Evolutionary conservation across 371 early-diverging fungal species (phyloP).

Genomic region (Mucor plumbeus): DNA sequence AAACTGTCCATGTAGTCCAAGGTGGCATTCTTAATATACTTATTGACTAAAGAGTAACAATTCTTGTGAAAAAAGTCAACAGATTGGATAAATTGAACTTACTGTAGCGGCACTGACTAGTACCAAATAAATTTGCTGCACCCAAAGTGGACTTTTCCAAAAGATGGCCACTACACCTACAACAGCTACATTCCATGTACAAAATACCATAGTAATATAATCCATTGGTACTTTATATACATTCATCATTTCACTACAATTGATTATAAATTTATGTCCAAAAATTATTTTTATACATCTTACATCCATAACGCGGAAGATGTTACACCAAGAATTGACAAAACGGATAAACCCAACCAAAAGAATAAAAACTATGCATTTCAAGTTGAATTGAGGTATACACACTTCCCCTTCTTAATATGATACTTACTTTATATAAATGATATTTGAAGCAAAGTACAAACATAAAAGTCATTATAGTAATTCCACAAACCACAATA

Average conservation of each 20-base stretch:
- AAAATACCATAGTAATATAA: slow-evolving; percentile 21
- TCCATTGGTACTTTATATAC: slow-evolving; percentile 24
- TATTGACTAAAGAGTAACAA: slow-evolving; percentile 13
- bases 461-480: slow-evolving; percentile 26
- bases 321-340: slow-evolving; percentile 28
- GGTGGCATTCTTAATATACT: slow-evolving; percentile 29
- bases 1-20: slow-evolving; percentile 34
- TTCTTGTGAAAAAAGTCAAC: neutral
- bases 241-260: slow-evolving; percentile 27
- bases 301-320: slow-evolving; percentile 29
- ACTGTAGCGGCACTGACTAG: slow-evolving; percentile 31
- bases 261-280: neutral
- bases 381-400: neutral
- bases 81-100: neutral
- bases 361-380: slow-evolving; percentile 22
- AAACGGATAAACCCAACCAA: slow-evolving; percentile 35
- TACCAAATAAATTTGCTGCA: slow-evolving; percentile 30
- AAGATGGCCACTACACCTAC: slow-evolving; percentile 31
- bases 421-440: slow-evolving; percentile 24
- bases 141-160: slow-evolving; percentile 32
- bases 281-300: neutral
- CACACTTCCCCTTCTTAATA: no score
- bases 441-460: slow-evolving; percentile 32
- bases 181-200: slow-evolving; percentile 29
- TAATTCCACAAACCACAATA: slow-evolving; percentile 20